Evolutionary conservation across 2,329 filamentous ascomycete species (phyloP).

Genomic region (Fonsecaea erecta): DNA sequence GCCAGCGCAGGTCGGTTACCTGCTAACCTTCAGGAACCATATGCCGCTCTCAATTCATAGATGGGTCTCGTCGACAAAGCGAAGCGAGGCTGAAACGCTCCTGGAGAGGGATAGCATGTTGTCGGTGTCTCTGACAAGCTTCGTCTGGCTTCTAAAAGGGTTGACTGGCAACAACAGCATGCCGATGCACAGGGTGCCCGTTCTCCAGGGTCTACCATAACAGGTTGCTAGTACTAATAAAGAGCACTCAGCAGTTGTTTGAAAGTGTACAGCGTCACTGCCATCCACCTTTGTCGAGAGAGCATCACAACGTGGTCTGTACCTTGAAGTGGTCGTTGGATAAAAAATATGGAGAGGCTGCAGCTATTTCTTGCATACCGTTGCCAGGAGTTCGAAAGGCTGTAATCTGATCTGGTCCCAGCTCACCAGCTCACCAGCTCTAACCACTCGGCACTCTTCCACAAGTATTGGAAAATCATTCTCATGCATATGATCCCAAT

Average conservation of each 20-base stretch:
- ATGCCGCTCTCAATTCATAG: background rate
- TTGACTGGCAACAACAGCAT: background rate
- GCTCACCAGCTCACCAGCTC: background rate
- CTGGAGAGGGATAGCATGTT: background rate
- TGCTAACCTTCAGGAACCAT: too few relatives aligned
- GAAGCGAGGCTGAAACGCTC: background rate
- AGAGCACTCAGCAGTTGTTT: background rate
- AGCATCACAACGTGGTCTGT: background rate
- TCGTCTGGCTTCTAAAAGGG: background rate
- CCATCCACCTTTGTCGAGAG: background rate
- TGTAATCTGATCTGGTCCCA: background rate
- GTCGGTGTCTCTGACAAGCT: background rate
- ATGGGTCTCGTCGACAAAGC: background rate
- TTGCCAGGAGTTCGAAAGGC: background rate
- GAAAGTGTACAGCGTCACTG: background rate
- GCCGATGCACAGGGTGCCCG: background rate
- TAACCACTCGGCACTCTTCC: background rate
- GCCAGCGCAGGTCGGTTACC: background rate
- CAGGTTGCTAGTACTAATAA: background rate
- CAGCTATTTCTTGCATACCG: background rate
- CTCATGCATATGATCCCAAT: background rate
- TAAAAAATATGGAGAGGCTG: background rate
- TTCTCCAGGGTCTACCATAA: background rate
- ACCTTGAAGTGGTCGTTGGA: background rate
- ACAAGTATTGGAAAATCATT: background rate